Evolutionary conservation across 2,329 filamentous ascomycete species (phyloP).

Genomic region (Ustulina deusta): DNA sequence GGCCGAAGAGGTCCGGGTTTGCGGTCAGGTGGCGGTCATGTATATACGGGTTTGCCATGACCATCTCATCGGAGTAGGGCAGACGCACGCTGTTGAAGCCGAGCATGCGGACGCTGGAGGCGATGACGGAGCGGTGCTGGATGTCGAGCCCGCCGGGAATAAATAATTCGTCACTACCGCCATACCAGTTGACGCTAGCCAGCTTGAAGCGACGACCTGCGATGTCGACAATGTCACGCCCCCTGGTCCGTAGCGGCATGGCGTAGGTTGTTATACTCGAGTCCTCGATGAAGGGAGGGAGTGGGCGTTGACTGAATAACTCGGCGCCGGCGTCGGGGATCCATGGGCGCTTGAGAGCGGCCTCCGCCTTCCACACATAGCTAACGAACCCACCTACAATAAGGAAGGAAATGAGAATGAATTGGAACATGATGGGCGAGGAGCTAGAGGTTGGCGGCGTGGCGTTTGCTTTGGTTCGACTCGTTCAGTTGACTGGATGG

Average conservation of each 20-base stretch:
- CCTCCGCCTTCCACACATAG: conserved; percentile 61
- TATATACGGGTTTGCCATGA: conserved; percentile 69
- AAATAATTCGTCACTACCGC: conserved; percentile 74
- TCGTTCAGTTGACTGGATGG: conserved; percentile 2
- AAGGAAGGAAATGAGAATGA: conserved; percentile 55
- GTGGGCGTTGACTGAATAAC: conserved; percentile 62
- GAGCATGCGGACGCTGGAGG: conserved; percentile 67
- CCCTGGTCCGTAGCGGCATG: conserved; percentile 69
- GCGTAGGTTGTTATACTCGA: conserved; percentile 61
- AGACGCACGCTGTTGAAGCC: conserved; percentile 79
- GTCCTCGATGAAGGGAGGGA: conserved; percentile 58
- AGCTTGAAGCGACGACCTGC: conserved; percentile 70
- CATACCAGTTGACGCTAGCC: conserved; percentile 77
- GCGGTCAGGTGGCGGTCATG: conserved; percentile 63
- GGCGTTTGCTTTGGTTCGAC: neutral
- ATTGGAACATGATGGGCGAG: conserved; percentile 45
- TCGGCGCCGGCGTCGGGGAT: conserved; percentile 60
- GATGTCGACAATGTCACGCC: conserved; percentile 71
- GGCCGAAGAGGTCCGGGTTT: conserved; percentile 70
- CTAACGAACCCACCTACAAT: conserved; percentile 56
- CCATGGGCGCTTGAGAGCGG: conserved; percentile 60
- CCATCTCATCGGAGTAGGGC: conserved; percentile 77
- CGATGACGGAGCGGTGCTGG: conserved; percentile 71
- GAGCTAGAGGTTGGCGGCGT: neutral
- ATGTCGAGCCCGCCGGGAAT: conserved; percentile 73